Base-by-base conservation (phyloP, 1,284 basidiomycete species). In the Trichosporon sp. region DNA sequence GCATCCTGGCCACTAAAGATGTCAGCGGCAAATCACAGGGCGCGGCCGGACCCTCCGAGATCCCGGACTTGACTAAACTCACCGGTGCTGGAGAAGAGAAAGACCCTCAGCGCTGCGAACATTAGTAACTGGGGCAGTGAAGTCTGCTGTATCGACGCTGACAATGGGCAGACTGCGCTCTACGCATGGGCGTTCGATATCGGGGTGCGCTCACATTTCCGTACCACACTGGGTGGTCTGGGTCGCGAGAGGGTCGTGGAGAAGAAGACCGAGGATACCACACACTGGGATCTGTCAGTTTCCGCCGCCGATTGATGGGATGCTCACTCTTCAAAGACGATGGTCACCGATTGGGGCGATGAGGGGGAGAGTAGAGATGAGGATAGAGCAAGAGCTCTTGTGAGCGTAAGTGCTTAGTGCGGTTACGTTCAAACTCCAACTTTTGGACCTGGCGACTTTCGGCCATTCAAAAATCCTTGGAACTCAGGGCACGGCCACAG, bases 51-150 rank as follows among this genome's bases (percentile, higher is more conserved):
- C 16, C 26, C 59, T 63, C 43, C 65, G 48, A 66, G 48, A 66
- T 51, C n/a, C 40, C 63, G 59, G 37, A 26, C 4, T 51, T 19
- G 31, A 70, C 4, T 51, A n/a, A 21, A 70, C 80, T 46, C 48
- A 85, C 80, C 95, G 88, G 82, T 98, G 95, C 82, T 98, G 95
- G 14, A 98, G 87, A 65, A 98, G 87, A 43, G 93, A 92, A 21
- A 98, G 88, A 56, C 93, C 94, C 83, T 98, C 95, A 76, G 90
- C 84, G 73, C 84, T 84, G 73, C 19, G 31, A 66, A 16, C 61
- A 51, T 71, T 35, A 63, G 71, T 68, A 21, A 37, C 40, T 67
- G 43, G 16, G 26, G 16, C 19, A 12, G 32, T 16, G 32, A 32
- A 7, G 32, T 7, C 4, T 35, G 59, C 31, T 56, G 48, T 26